A percentile compares a stretch with the other conserved stretches of the same genome.
Evolutionary conservation across 2,329 filamentous ascomycete species (phyloP).

Genomic region (Penicillium sp.): DNA sequence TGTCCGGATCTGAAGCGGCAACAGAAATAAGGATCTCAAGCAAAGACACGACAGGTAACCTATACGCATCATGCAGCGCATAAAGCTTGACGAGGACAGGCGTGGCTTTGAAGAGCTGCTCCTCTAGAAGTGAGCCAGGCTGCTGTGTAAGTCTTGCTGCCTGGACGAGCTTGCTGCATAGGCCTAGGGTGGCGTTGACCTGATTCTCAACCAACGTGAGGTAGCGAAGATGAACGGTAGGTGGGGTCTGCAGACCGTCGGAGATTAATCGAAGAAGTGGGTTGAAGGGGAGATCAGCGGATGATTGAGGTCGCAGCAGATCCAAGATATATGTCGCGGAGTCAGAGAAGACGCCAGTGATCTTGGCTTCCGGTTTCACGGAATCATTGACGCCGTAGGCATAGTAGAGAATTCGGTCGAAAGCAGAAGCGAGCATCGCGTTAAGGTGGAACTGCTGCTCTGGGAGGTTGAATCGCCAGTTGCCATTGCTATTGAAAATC

Average conservation of each 20-base stretch:
- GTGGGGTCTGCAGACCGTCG: slow-evolving; percentile 58
- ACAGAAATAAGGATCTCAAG: slow-evolving; percentile 71
- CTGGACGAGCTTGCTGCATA: slow-evolving; percentile 69
- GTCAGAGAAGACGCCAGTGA: slow-evolving; percentile 64
- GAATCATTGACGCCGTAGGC: slow-evolving; percentile 72
- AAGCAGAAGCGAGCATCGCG: slow-evolving; percentile 63
- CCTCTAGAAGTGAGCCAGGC: slow-evolving; percentile 66
- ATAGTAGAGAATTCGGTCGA: slow-evolving; percentile 69
- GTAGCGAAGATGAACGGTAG: slow-evolving; percentile 61
- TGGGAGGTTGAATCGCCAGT: slow-evolving; percentile 75
- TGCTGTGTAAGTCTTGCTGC: slow-evolving; percentile 64
- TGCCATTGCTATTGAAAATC: slow-evolving; percentile 78
- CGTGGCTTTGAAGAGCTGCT: slow-evolving; percentile 75
- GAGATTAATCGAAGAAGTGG: slow-evolving; percentile 71
- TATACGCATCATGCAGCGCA: slow-evolving; percentile 65
- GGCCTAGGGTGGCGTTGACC: slow-evolving; percentile 61
- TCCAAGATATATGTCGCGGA: slow-evolving; percentile 75
- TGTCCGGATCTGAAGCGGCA: slow-evolving; percentile 59
- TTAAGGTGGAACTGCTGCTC: slow-evolving; percentile 69
- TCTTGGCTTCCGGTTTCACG: slow-evolving; percentile 46
- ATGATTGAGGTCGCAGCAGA: slow-evolving; percentile 69
- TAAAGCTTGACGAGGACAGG: slow-evolving; percentile 75
- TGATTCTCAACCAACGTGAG: slow-evolving; percentile 59
- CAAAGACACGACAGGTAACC: slow-evolving; percentile 63
- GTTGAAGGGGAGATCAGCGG: slow-evolving; percentile 70